Evolutionary conservation across 768 basidiomycete species (phyloP), one percentile per base, ranked within the genome.

Genomic region (Calocera cornea): DNA sequence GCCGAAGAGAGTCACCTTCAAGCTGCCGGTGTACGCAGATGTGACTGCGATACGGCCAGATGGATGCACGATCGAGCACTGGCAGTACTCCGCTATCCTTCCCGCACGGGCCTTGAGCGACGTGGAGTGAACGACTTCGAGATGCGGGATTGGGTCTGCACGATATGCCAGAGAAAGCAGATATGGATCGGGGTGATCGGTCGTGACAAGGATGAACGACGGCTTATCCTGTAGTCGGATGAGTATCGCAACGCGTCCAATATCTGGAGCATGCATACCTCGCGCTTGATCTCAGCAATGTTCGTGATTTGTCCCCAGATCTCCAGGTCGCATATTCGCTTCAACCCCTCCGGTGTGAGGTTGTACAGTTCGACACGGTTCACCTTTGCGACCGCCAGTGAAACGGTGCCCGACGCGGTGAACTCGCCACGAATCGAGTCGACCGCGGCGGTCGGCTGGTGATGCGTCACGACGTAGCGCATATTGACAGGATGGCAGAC

Each of bases 161-260:
- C 68, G 47, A 36, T 86, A 88, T 1, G 78, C 73, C 41, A 92
- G 78, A 70, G 90, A 79, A 38, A 91, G 75, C 14, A 92, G 79
- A 68, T 86, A 84, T 10, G 90, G 87, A 36, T 88, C 84, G 0
- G 90, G 89, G 71, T 90, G 89, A 68, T 88, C 88, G 0, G 87
- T 82, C 73, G 92, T 80, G 34, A 90, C 80, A 24, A 90, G 74
- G 16, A 92, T 29, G 33, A 68, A 38, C 14, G 36, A 50, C 19
- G 49, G 44, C 65, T 38, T 41, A 40, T 47, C 66, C 34, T 67
- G 12, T 2, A n/a, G 33, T 17, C 34, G 36, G 22, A 19, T 68
- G 11, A 50, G 41, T 27, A 54, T 27, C 31, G 40, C 38, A 16
- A 36, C 24, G 54, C 10, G 8, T 60, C 22, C 11, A 2, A 60